Base-by-base conservation (phyloP, 768 basidiomycete species). In the Hericium alpestre region DNA sequence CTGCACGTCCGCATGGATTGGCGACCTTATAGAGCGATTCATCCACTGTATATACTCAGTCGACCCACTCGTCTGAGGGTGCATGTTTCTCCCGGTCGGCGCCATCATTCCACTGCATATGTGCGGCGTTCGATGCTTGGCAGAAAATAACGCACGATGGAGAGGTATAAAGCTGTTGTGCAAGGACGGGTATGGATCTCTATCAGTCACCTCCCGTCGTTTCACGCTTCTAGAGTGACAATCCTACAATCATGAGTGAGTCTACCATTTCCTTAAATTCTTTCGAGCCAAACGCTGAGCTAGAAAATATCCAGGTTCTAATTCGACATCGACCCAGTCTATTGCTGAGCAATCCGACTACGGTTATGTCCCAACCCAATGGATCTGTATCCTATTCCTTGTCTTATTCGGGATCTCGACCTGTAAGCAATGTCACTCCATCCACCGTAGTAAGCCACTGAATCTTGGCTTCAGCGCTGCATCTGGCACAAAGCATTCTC, bases 401-500 rank as follows among this genome's bases (percentile, higher is more conserved):
- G 41, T 20, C 2, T 37, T 58, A 13, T 60, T 53, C 43, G 39
- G 49, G 1, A 9, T 52, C 23, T 58, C 56, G 4, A 48, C 50
- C 23, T 13, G 56, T 55, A 27, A 22, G 56, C 37, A 16, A 11
- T 12, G 38, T 20, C 5, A 4, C 37, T 20, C 8, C 8, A 10
- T 50, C 32, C 9, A 3, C 16, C 12, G 41, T 22, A 20, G 3
- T 27, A 39, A 7, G 0, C 15, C 15, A 16, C 13, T 20, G 40
- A 15, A 38, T 39, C 15, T 22, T 11, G 0, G n/a, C 9, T 56
- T 56, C 46, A 70, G 69, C 56, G 3, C n/a, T 66, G 9, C 69
- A 69, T 40, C 2, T 65, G 41, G 53, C 37, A 12, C 70, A 72
- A 51, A 65, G 72, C 0, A 22, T 67, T 1, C 59, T 59, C 46